Percentiles rank a stretch among this genome's conserved stretches.
Conservation (phyloP, 2,329 filamentous ascomycete species). For the Microdochium paspali region DNA sequence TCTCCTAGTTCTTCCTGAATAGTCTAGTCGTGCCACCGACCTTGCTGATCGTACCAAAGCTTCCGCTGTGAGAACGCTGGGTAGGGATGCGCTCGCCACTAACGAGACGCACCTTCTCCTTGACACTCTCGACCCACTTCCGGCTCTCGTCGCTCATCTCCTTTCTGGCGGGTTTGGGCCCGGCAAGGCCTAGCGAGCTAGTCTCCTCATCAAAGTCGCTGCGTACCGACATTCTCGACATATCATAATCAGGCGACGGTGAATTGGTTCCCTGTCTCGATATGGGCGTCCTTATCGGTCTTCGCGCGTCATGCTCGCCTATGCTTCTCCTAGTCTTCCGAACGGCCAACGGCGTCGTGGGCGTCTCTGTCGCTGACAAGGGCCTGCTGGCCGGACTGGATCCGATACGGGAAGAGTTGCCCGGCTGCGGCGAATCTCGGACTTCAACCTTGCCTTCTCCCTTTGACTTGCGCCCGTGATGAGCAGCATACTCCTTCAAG, state of each 20-base stretch:
- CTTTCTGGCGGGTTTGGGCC: slow-evolving; percentile 55
- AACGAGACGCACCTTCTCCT: slow-evolving; percentile 66
- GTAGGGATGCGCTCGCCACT: slow-evolving; percentile 44
- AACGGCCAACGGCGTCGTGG: slow-evolving; percentile 39
- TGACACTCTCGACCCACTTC: slow-evolving; percentile 76
- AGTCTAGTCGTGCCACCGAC: slow-evolving; percentile 65
- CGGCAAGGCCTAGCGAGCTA: slow-evolving; percentile 58
- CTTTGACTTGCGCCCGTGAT: slow-evolving; percentile 68
- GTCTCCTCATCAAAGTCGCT: slow-evolving; percentile 51
- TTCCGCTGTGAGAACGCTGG: slow-evolving; percentile 16
- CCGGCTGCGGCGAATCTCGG: slow-evolving; percentile 32
- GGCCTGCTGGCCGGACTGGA: slow-evolving; percentile 33
- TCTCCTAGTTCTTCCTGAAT: slow-evolving; percentile 39
- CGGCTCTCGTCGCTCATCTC: slow-evolving; percentile 64
- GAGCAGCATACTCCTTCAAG: slow-evolving; percentile 82
- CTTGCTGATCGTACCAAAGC: slow-evolving; percentile 63
- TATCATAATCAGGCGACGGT: not conserved
- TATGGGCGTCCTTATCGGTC: slow-evolving; percentile 25
- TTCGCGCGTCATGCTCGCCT: slow-evolving; percentile 27
- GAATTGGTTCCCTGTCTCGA: slow-evolving; percentile 19
- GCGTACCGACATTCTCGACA: slow-evolving; percentile 10
- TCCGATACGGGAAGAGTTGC: slow-evolving; percentile 18
- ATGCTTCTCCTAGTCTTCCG: slow-evolving; percentile 43
- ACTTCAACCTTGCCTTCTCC: slow-evolving; percentile 49
- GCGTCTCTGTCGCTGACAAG: slow-evolving; percentile 25